Base-by-base conservation (phyloP, 148 eudicot species). In the Spergularia bocconei region DNA sequence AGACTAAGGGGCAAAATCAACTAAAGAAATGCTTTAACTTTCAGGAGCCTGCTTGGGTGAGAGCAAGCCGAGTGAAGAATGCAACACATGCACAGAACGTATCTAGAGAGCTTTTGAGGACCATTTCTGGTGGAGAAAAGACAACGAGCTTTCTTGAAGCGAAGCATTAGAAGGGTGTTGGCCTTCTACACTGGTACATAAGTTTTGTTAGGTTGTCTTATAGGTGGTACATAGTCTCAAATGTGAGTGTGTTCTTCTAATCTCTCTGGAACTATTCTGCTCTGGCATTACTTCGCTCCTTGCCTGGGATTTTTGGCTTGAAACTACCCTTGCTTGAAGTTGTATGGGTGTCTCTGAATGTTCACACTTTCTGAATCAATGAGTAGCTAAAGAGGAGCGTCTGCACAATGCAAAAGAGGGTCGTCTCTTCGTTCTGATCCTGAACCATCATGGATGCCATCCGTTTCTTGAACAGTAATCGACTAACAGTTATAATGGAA, bases 31-130 rank as follows among this genome's bases (percentile, higher is more conserved):
- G 29, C 4, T 4, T n/a, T 9, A 19, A 56, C n/a, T 11, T 50
- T 10, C 79, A 94, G 98, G 98, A 94, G 82, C 98, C 97, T 9
- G 93, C 87, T 33, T 94, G 98, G 98, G 93, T 94, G 4, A 89
- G 86, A 86, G 97, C 96, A 1, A 85, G 84, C 39, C 86, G 98
- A 4, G 80, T 84, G 88, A 90, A 87, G 70, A 89, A 88, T 64
- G 89, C 87, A 66, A 87, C 88, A 15, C 91, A 94, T 74, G 88
- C 91, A 15, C 93, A 87, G 62, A 81, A 88, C 17, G 81, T 90
- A 66, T 94, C 97, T 10, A 88, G 85, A 80, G 87, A 90, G 80
- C 91, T 94, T 59, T 72, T 94, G 85, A 80, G 88, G 81, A 87
- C 79, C 79, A 84, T 90, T 67, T 91, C 97, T 3, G 82, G 84